Evolutionary conservation across 257 asterid species (phyloP), one percentile per base, ranked within the genome.

Genomic region (Nicotiana otophora): DNA sequence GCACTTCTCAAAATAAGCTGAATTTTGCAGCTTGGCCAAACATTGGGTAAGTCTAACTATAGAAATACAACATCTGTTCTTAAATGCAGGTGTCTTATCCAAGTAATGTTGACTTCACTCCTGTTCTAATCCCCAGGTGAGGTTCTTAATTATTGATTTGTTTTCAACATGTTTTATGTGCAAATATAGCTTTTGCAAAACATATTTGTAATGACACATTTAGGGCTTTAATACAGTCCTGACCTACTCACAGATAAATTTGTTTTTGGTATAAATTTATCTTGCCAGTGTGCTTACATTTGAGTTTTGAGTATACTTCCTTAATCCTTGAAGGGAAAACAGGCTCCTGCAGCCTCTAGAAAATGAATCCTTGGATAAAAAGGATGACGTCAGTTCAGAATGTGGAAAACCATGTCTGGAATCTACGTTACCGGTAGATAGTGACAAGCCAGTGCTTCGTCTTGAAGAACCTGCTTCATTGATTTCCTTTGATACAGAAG

Each of bases 1-100:
- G 30, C 30, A 28, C 2, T 28, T 28, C 30, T 28, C 30, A 28
- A 28, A 28, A 28, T 28, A 28, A 28, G 30, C 30, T 28, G 30
- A 28, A 28, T 28, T 28, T 28, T 28, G 30, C 2, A 28, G 2
- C 30, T 28, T 28, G 30, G 30, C 30, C 30, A 28, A 28, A 28
- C 1, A 28, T 28, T 28, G 30, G 30, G 30, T 28, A 42, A 23
- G 58, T 39, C 34, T 72, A 72, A 72, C 60, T 53, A 19, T 53
- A 53, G 28, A 23, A 53, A 51, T 51, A 53, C 26, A 75, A 75
- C 63, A 15, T 66, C 77, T 53, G n/a, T 58, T 66, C 34, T 51
- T 33, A 31, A 82, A 83, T 92, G 91, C 93, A 96, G 99, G 95
- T 96, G 81, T 91, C 80, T 23, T 96, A 94, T 87, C 99, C 99